Evolutionary conservation across 2,329 filamentous ascomycete species (phyloP), one percentile per base, ranked within the genome.

Genomic region (Ceratocystis harringtonii): DNA sequence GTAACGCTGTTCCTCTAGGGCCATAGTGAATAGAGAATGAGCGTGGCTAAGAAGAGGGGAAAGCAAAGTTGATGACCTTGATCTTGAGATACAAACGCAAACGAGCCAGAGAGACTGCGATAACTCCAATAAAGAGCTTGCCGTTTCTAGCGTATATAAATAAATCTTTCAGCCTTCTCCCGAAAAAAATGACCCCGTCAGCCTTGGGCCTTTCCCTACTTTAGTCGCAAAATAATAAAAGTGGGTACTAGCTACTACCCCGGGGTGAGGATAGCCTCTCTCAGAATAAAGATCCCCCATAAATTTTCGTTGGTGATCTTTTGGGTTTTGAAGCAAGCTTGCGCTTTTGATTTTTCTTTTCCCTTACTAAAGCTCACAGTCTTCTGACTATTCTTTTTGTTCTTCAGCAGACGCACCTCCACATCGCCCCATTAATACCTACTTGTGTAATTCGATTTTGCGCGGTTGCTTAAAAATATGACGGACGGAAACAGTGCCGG

Each of bases 1-100:
- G 72, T 90, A 91, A 71, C 94, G 84, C 77, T 97, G 88, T 71
- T 97, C 92, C 79, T 99, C 95, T 69, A 96, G 78, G 70, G 95
- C 79, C 91, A 96, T 86, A 5, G 57, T 57, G 36, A 70, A 55
- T 41, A 15, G 44, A 62, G 15, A 32, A 25, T 28, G 10, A 45
- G 17, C 3, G 17, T 8, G 62, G 30, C 19, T 17, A 4, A 48
- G 6, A 62, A 57, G 22, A 30, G n/a, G 32, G 15, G n/a, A 36
- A 6, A 44, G 25, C 5, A 62, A 22, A 32, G 1, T 3, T 25
- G 28, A 36, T n/a, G 25, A 44, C 12, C 3, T 41, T 12, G 41
- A 15, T 17, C 30, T 43, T 61, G 64, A 8, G 7, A 22, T 50
- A 48, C 17, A 22, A 22, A 22, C 45, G 45, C 17, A 48, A 48